Base-by-base conservation (phyloP, 1,284 basidiomycete species). In the Leucoagaricus sp. region DNA sequence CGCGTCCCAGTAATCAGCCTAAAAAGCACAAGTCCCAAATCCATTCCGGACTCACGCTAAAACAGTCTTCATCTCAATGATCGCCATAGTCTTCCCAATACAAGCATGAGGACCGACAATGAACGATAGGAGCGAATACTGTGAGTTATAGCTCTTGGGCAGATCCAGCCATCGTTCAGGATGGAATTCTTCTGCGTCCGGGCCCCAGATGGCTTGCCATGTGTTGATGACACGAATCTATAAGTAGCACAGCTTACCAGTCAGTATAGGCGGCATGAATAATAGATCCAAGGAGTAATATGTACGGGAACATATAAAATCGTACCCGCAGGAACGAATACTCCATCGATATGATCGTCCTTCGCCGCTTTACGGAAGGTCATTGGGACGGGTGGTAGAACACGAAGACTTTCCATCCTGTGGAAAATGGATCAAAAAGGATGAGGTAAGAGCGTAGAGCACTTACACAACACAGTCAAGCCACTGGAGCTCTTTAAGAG, bases 21-120 rank as follows among this genome's bases (percentile, higher is more conserved):
- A 33, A 36, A 15, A 38, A 50, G 12, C 9, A 13, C n/a, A 34
- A 40, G n/a, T 7, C 17, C 6, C 12, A 65, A 46, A 53, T 65
- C 63, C 49, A 67, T 23, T n/a, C 29, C n/a, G n/a, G n/a, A 67
- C 75, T 50, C 57, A 79, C 78, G 72, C 72, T 9, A 81, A 59
- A 15, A 81, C 72, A 34, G 76, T 76, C 61, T 81, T 81, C 79
- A 81, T 82, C 64, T 82, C 80, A 33, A 76, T 72, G 21, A 81
- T 72, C 0, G 78, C 72, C 80, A 82, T 81, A 0, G 78, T 80
- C 64, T 75, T 79, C 3, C 77, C 78, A 40, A 80, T 81, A 61
- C 78, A 80, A 2, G 69, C 75, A 51, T 80, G 79, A 5, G 79
- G 78, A 1, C 79, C 79, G 5, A 73, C 69, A 50, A 80, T 69